Percentiles rank a stretch among this genome's conserved stretches.
These are phyloP conservation scores for Spizellomyces punctatus DNA, from an alignment of 192 early-diverging fungal species.

Conservation along the genomic window DNA sequence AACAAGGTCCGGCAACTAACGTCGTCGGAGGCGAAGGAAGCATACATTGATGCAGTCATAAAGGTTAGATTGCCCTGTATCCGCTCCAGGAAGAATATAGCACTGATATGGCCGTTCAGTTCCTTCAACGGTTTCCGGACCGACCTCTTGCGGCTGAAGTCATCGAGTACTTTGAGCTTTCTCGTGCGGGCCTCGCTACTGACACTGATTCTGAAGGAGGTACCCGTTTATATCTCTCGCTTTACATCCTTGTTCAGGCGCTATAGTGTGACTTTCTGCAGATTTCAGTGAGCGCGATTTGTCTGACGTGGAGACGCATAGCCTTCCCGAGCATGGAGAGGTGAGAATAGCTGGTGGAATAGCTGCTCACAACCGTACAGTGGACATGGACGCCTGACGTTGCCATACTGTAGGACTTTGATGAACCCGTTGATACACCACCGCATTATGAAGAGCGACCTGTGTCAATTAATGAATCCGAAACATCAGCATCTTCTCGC, in stretches of 20 bases:
- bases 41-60: slow-evolving; percentile 12
- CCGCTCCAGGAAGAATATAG: background rate
- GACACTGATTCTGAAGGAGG: slow-evolving; percentile 21
- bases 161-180: slow-evolving; percentile 36
- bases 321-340: slow-evolving; percentile 5
- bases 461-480: background rate
- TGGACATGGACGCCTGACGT: background rate
- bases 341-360: background rate
- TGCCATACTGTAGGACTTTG: background rate
- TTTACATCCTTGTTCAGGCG: background rate
- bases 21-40: slow-evolving; percentile 22
- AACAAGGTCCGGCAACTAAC: background rate
- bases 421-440: background rate
- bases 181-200: slow-evolving; percentile 16
- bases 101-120: slow-evolving; percentile 4
- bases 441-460: slow-evolving; percentile 2
- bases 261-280: background rate
- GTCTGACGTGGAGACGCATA: background rate
- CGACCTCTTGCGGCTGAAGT: slow-evolving; percentile 26
- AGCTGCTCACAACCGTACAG: background rate
- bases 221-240: background rate
- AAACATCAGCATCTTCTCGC: background rate
- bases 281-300: slow-evolving; percentile 23
- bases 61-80: slow-evolving; percentile 10
- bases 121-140: slow-evolving; percentile 28